Evolutionary conservation across 106 monocot species (phyloP).

Genomic region (Dendrobium catenatum): DNA sequence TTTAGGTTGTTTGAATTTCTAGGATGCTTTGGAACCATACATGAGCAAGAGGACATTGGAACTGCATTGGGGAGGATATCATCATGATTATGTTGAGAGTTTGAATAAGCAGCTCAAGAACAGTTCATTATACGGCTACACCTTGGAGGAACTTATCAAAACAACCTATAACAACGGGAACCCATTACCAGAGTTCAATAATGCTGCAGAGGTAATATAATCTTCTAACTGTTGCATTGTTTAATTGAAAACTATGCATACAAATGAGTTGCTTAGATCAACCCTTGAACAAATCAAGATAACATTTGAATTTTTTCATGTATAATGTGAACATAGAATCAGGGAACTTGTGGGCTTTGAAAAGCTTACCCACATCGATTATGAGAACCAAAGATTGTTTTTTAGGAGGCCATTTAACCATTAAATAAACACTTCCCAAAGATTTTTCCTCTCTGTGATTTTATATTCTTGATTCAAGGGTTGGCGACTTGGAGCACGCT

Average conservation of each 20-base stretch:
- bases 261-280: background rate
- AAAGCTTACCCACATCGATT: too few species aligned
- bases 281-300: too few species aligned
- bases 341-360: background rate
- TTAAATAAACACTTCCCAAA: background rate
- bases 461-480: too few species aligned
- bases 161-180: conserved; percentile 90
- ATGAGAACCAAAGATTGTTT: too few species aligned
- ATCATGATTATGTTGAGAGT: conserved; percentile 57
- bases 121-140: conserved; percentile 74
- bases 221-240: background rate
- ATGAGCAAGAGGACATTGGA: conserved; percentile 87
- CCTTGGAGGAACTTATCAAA: conserved; percentile 82
- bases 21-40: conserved; percentile 93
- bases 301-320: background rate
- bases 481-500: too few species aligned
- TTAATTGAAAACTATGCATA: background rate
- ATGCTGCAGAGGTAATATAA: conserved; percentile 65
- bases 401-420: background rate
- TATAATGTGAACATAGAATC: background rate
- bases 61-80: conserved; percentile 86
- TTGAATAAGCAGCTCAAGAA: conserved; percentile 80
- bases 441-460: background rate
- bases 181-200: conserved; percentile 88
- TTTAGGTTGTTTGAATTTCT: conserved; percentile 4